These are phyloP conservation scores for Calonectria pauciramosa DNA, from an alignment of 2,329 filamentous ascomycete genomes.

Conservation along the genomic window DNA sequence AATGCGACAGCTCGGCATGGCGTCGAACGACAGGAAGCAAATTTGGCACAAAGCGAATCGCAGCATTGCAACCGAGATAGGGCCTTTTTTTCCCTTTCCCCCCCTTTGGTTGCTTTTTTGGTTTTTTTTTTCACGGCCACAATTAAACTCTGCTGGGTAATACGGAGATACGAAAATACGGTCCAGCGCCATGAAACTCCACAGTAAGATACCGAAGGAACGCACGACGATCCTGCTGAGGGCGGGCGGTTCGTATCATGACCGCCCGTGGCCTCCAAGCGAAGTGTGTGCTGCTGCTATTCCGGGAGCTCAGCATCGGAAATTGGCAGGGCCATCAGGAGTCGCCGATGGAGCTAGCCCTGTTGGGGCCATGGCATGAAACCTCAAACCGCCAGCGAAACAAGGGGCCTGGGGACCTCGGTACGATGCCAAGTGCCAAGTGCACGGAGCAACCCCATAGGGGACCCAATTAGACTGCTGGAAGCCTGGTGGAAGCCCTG, in stretches of 20 bases:
- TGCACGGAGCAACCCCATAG: background rate
- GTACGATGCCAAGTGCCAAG: background rate
- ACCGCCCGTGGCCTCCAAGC: constrained; percentile 11
- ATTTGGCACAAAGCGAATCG: background rate
- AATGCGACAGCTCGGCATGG: constrained; percentile 1
- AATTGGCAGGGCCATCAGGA: constrained; percentile 46
- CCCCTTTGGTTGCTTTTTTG: background rate
- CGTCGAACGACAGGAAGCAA: background rate
- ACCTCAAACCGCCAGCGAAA: constrained; percentile 38
- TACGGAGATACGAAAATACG: background rate
- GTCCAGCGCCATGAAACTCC: background rate
- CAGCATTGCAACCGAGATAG: background rate
- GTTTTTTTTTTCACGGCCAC: background rate
- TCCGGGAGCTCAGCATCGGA: constrained; percentile 38
- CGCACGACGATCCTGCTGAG: constrained; percentile 6
- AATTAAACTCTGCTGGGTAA: constrained; percentile 2
- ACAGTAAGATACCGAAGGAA: constrained; percentile 16
- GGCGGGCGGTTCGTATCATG: background rate
- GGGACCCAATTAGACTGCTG: constrained; percentile 10
- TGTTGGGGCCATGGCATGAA: constrained; percentile 9
- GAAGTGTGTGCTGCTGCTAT: constrained; percentile 20
- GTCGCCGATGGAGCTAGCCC: constrained; percentile 37
- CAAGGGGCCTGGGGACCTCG: constrained; percentile 6
- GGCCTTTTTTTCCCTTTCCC: background rate
- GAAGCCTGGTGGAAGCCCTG: background rate